Evolutionary conservation across 305 asterid species (phyloP), one percentile per base, ranked within the genome.

Genomic region (Solanum hybrid): DNA sequence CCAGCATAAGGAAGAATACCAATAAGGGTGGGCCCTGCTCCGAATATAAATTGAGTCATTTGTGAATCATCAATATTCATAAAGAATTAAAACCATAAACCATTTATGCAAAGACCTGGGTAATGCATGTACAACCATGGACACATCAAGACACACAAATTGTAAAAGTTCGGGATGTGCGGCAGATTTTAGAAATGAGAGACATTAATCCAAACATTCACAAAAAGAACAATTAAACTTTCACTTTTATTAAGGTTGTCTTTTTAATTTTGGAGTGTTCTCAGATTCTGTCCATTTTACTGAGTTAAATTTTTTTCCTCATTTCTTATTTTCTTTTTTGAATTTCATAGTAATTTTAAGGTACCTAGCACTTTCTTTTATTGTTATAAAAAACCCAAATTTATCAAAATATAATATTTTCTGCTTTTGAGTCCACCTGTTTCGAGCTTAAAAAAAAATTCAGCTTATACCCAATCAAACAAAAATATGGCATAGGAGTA

Each of bases 1-100:
- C 99, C 98, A 89, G 99, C 99, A 86, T 97, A 97, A 36, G 99
- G 99, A 86, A 97, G 98, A 89, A 97, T 97, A 39, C 99, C 99
- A 69, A 96, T 92, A 42, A 97, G 95, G 18, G 99, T 97, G 67
- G 99, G 99, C 89, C 99, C 99, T 96, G 94, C 88, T 87, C 64
- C 40, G 0, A 81, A 90, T 86, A n/a, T 67, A 67, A 36, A 37
- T 51, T 83, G 64, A 8, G 24, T 89, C 61, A 90, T 81, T 57
- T 46, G 88, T 20, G n/a, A 29, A 85, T 57, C 76, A 33, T 4
- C 8, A 11, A 85, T 85, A 22, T 57, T 33, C 76, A 85, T 31
- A 85, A 20, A 85, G 76, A 57, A 20, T 11, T 85, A 22, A 85
- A 57, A 31, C 29, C 46, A 85, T 57, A 85, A 33, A 33, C 22